Percentiles rank a stretch among this genome's conserved stretches.
These are phyloP conservation scores for Nothophytophthora sp. DNA, from an alignment of 352 stramenopile genomes.

Conservation along the genomic window DNA sequence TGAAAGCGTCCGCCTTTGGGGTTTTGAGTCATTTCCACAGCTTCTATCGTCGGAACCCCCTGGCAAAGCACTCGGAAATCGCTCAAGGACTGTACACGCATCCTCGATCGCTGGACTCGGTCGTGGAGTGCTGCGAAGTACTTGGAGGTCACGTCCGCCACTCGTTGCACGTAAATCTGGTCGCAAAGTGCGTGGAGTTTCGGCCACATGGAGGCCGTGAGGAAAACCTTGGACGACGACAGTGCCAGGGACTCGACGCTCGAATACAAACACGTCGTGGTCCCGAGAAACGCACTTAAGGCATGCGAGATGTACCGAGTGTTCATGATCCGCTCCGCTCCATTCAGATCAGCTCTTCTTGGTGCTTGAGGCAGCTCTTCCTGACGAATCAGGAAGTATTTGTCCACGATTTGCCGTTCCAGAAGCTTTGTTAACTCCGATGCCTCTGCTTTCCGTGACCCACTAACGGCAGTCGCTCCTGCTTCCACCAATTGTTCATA, in stretches of 20 bases:
- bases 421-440: conserved; percentile 31
- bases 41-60: conserved; percentile 9
- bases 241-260: conserved; percentile 27
- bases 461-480: background rate
- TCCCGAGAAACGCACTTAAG: conserved; percentile 37
- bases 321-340: conserved; percentile 25
- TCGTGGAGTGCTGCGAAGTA: conserved; percentile 30
- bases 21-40: background rate
- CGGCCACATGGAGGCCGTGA: conserved; percentile 36
- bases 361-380: no score
- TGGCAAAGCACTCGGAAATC: conserved; percentile 32
- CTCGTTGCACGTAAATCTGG: conserved; percentile 46
- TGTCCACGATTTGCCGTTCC: conserved; percentile 17
- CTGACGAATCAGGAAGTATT: conserved; percentile 51
- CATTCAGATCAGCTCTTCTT: background rate
- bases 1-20: conserved; percentile 1
- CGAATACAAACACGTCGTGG: conserved; percentile 29
- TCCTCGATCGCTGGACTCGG: conserved; percentile 45
- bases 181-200: conserved; percentile 55
- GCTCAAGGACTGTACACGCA: conserved; percentile 27
- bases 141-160: conserved; percentile 34
- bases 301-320: conserved; percentile 50
- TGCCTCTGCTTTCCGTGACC: background rate
- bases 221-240: conserved; percentile 29
- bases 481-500: conserved; percentile 14